Conservation (phyloP, 225 moss, liverwort and hornwort species). For the Sphagnum contortum region DNA sequence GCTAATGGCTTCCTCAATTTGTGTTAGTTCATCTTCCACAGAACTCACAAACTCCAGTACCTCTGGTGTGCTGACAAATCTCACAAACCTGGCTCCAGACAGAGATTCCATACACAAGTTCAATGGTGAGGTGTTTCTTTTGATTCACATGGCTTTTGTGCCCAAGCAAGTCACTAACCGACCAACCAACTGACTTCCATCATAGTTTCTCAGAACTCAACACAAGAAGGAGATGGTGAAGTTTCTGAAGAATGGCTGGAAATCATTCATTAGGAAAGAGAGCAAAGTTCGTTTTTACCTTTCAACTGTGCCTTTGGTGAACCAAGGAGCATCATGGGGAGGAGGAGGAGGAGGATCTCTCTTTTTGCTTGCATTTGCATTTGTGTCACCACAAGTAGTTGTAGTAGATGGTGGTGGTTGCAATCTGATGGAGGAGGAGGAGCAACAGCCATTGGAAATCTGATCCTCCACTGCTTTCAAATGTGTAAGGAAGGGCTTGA, state of each 20-base stretch:
- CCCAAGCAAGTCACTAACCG: too few species aligned
- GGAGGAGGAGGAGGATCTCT: not conserved
- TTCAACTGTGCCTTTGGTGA: conserved; percentile 59
- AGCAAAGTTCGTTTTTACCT: conserved; percentile 14
- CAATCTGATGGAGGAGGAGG: conserved; percentile 36
- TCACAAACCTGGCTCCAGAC: conserved; percentile 54
- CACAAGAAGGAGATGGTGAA: not conserved
- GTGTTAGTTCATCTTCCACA: conserved; percentile 90
- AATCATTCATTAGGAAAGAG: not conserved
- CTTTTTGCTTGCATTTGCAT: conserved; percentile 19
- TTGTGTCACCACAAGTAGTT: not conserved
- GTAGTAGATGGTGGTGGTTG: conserved; percentile 17
- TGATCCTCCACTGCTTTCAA: conserved; percentile 63
- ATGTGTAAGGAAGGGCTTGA: conserved; percentile 57
- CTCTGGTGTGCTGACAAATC: conserved; percentile 96
- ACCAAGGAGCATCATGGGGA: conserved; percentile 45
- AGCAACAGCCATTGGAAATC: conserved; percentile 46
- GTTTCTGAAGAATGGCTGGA: not conserved
- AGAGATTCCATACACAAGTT: too few species aligned
- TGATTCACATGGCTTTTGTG: too few species aligned
- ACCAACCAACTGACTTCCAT: too few species aligned
- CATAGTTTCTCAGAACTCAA: not conserved
- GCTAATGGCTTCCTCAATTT: conserved; percentile 91
- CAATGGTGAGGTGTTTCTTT: too few species aligned
- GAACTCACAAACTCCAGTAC: conserved; percentile 94